These are phyloP conservation scores for Clathrus columnatus DNA, from an alignment of 768 basidiomycete species.

Conservation along the genomic window DNA sequence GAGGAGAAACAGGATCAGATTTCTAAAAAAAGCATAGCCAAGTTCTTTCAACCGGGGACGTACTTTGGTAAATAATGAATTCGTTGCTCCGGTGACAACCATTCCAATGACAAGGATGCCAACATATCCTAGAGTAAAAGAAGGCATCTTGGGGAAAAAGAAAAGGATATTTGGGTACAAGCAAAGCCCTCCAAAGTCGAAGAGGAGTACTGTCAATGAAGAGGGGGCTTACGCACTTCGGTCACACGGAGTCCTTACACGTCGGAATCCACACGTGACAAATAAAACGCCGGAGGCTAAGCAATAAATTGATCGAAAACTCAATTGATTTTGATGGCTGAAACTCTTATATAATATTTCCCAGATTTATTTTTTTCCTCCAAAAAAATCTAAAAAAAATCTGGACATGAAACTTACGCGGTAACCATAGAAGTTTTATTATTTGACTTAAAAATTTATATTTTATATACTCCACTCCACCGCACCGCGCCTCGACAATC, in stretches of 20 bases:
- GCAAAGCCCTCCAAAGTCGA: no score
- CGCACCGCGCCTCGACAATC: neutral
- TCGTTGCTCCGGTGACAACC: conserved; percentile 62
- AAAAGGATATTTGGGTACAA: no score
- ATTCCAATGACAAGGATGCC: conserved; percentile 84
- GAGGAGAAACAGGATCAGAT: neutral
- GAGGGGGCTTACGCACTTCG: neutral
- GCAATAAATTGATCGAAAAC: conserved; percentile 1
- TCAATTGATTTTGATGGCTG: no score
- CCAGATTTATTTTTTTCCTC: no score
- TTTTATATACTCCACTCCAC: neutral
- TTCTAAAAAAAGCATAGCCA: neutral
- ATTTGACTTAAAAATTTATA: no score
- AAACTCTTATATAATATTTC: neutral
- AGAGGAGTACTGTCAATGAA: no score
- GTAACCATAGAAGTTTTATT: neutral
- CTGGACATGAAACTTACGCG: neutral
- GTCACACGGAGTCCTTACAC: neutral
- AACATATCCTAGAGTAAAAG: conserved; percentile 44
- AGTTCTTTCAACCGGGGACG: neutral
- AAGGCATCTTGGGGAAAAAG: conserved; percentile 42
- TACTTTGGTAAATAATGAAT: conserved; percentile 19
- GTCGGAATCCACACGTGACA: no score
- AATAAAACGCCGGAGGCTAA: neutral
- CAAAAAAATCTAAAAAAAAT: neutral